Percentiles rank a stretch among this genome's conserved stretches.
phyloP scores from a whole-genome alignment of 495 filamentous ascomycete genomes.

The Lasiosphaeria miniovina region DNA sequence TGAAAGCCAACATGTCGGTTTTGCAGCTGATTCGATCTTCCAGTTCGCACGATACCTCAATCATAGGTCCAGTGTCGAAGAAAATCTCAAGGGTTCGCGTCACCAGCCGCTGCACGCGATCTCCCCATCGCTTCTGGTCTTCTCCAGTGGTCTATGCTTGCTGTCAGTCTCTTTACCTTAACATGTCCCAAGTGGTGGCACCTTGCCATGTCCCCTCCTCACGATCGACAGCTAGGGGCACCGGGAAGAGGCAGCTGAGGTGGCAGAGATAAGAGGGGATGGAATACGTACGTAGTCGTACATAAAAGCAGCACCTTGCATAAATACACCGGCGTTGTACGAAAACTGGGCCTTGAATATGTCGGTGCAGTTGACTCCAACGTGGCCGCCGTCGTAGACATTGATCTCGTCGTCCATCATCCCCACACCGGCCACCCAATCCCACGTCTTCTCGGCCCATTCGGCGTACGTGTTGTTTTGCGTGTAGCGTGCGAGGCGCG shows the following conservation, averaged over 20 bases:
- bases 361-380: conserved; percentile 53
- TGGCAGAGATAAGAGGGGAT: not conserved
- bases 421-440: conserved; percentile 65
- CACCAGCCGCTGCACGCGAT: conserved; percentile 56
- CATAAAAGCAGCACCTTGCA: conserved; percentile 71
- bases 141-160: conserved; percentile 7
- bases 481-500: conserved; percentile 69
- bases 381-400: conserved; percentile 68
- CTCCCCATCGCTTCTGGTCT: conserved; percentile 43
- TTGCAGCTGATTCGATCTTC: conserved; percentile 54
- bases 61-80: conserved; percentile 54
- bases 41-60: conserved; percentile 62
- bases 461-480: conserved; percentile 73
- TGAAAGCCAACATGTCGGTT: conserved; percentile 70
- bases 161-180: not conserved
- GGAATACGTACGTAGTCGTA: conserved; percentile 57
- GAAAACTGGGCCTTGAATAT: conserved; percentile 61
- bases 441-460: conserved; percentile 67
- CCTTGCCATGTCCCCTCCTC: too few relatives aligned
- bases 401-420: conserved; percentile 52
- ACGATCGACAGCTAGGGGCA: too few relatives aligned
- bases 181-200: too few relatives aligned
- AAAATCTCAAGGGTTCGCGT: conserved; percentile 55
- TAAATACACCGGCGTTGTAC: conserved; percentile 65
- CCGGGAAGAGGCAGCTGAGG: not conserved